phyloP scores from a whole-genome alignment of 2,329 filamentous ascomycete species.

The Colletotrichum cordylinicola region DNA sequence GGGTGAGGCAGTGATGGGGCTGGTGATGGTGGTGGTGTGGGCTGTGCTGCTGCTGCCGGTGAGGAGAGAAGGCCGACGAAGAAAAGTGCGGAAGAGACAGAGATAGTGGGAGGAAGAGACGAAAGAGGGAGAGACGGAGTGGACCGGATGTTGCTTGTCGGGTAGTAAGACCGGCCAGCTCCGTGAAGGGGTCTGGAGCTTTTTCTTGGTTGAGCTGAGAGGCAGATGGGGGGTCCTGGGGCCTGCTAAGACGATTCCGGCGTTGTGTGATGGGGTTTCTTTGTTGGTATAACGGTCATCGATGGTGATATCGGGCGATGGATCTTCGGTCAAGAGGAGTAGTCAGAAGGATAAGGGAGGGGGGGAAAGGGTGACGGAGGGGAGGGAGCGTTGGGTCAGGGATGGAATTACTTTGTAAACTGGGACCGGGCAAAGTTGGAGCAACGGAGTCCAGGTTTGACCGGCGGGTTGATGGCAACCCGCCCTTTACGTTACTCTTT shows the following conservation, averaged over 20 bases:
- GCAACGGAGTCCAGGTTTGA: background rate
- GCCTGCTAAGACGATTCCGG: slow-evolving; percentile 5
- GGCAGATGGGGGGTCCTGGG: background rate
- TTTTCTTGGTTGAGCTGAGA: background rate
- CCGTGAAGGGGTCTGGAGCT: background rate
- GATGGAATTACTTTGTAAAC: background rate
- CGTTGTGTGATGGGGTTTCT: background rate
- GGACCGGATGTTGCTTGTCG: background rate
- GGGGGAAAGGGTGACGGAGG: background rate
- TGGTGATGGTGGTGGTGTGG: background rate
- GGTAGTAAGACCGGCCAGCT: background rate
- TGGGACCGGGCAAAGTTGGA: background rate
- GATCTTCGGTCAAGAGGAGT: background rate
- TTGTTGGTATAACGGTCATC: slow-evolving; percentile 18
- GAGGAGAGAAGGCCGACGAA: background rate
- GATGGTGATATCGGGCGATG: background rate
- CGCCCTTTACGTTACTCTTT: background rate
- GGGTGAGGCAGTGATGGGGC: background rate
- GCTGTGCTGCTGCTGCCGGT: background rate
- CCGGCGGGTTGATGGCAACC: background rate
- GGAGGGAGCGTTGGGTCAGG: background rate
- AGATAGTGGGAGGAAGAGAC: background rate
- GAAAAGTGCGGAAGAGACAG: background rate
- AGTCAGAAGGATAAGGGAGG: background rate
- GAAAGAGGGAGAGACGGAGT: background rate